Evolutionary conservation across 208 protist species (phyloP).

Genomic region (Trypanosoma scelopori): DNA sequence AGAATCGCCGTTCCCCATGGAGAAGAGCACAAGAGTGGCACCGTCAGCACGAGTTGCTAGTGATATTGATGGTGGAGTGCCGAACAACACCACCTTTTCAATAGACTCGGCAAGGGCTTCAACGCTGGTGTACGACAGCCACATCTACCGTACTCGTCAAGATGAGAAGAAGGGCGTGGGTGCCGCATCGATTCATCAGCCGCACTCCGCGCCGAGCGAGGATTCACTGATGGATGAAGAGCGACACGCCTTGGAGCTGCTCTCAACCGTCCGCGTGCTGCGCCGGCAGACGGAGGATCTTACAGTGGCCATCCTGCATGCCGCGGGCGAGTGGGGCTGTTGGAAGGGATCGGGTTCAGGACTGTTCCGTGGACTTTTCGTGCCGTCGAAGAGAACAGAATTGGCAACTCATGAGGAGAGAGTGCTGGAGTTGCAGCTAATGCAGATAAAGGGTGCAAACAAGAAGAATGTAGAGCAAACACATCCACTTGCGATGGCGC

Average conservation of each 20-base stretch:
- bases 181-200: background rate
- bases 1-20: background rate
- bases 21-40: background rate
- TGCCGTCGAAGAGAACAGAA: background rate
- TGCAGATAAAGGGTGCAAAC: background rate
- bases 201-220: background rate
- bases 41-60: background rate
- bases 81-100: background rate
- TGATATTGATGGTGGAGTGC: background rate
- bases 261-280: conserved; percentile 42
- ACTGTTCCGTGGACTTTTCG: conserved; percentile 42
- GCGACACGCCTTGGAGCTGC: conserved; percentile 34
- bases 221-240: conserved; percentile 25
- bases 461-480: background rate
- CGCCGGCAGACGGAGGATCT: conserved; percentile 62
- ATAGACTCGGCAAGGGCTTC: background rate
- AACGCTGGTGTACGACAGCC: conserved; percentile 6
- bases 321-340: conserved; percentile 52
- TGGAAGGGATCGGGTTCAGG: conserved; percentile 26
- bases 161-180: background rate
- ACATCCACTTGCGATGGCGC: background rate
- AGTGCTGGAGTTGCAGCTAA: background rate
- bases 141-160: background rate
- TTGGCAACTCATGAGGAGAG: conserved; percentile 4
- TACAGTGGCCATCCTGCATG: conserved; percentile 45